phyloP scores from a whole-genome alignment of 2,329 filamentous ascomycete species.

The Ophiocordyceps sinensis region DNA sequence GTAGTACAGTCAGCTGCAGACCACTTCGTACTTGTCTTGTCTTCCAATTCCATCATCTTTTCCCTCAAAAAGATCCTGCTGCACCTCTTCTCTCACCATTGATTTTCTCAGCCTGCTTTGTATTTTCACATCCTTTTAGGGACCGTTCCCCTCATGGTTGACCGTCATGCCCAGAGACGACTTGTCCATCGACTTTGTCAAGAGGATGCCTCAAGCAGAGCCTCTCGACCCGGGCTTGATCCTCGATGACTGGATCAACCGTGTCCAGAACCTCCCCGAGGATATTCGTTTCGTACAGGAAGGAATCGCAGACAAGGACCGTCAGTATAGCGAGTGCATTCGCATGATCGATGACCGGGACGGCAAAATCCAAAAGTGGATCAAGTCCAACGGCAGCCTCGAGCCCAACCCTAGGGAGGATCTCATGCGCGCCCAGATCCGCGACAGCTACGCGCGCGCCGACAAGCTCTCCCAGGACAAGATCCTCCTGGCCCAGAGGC shows the following conservation, averaged over 20 bases:
- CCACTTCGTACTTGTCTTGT: too few species aligned
- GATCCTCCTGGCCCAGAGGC: constrained; percentile 51
- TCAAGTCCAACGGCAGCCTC: constrained; percentile 62
- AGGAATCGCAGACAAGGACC: constrained; percentile 70
- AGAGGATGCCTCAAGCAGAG: constrained; percentile 49
- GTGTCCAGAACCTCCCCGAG: constrained; percentile 64
- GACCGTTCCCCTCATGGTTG: constrained; percentile 25
- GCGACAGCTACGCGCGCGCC: constrained; percentile 52
- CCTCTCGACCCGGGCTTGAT: constrained; percentile 51
- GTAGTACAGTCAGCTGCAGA: too few species aligned
- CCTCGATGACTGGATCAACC: constrained; percentile 65
- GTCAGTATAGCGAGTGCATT: constrained; percentile 53
- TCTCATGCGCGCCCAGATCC: constrained; percentile 47
- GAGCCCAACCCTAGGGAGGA: constrained; percentile 64
- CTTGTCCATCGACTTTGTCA: constrained; percentile 54
- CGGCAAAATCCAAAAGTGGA: constrained; percentile 64
- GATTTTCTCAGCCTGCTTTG: not conserved
- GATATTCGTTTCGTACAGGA: constrained; percentile 75
- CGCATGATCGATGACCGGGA: constrained; percentile 59
- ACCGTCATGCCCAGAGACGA: constrained; percentile 62
- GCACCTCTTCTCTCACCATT: not conserved
- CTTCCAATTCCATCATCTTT: too few species aligned
- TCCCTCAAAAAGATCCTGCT: too few species aligned
- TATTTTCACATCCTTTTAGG: not conserved
- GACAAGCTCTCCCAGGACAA: constrained; percentile 65